Conservation (phyloP, 345 rosid genomes). For the Lagerstroemia speciosa region DNA sequence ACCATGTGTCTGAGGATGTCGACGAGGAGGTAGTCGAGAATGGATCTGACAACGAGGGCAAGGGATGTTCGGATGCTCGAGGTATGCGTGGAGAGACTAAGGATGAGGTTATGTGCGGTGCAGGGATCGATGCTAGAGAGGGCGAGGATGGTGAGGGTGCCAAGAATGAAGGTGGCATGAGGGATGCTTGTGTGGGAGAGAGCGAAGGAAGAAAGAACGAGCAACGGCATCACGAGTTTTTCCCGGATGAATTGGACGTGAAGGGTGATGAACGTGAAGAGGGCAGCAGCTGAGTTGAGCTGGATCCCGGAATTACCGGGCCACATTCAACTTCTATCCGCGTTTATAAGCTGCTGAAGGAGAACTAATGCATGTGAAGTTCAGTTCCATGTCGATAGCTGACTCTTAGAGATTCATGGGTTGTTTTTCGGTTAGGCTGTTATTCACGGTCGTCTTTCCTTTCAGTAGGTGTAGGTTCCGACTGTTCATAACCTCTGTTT, state of each 20-base stretch:
- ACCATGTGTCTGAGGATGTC: conserved; percentile 42
- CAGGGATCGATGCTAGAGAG: conserved; percentile 3
- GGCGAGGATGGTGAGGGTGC: conserved; percentile 10
- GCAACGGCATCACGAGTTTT: neutral
- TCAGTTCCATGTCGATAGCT: too few relatives aligned
- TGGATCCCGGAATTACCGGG: too few relatives aligned
- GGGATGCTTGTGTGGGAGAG: conserved; percentile 5
- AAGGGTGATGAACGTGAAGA: neutral
- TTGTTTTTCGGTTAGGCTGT: too few relatives aligned
- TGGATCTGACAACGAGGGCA: conserved; percentile 59
- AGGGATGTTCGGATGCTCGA: conserved; percentile 48
- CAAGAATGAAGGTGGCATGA: neutral
- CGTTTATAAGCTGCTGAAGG: too few relatives aligned
- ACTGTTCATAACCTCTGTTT: too few relatives aligned
- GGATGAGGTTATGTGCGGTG: conserved; percentile 12
- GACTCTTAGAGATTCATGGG: too few relatives aligned
- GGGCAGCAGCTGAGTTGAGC: neutral
- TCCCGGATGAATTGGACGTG: neutral
- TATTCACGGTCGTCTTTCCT: too few relatives aligned
- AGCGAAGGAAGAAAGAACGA: neutral
- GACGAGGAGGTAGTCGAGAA: conserved; percentile 58
- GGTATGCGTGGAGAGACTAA: conserved; percentile 11
- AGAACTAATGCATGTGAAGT: too few relatives aligned
- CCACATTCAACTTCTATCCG: too few relatives aligned
- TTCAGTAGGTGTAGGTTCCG: too few relatives aligned